Percentiles rank a stretch among this genome's conserved stretches.
These are phyloP conservation scores for Sporothrix mexicana DNA, from an alignment of 2,329 filamentous ascomycete species.

Conservation along the genomic window DNA sequence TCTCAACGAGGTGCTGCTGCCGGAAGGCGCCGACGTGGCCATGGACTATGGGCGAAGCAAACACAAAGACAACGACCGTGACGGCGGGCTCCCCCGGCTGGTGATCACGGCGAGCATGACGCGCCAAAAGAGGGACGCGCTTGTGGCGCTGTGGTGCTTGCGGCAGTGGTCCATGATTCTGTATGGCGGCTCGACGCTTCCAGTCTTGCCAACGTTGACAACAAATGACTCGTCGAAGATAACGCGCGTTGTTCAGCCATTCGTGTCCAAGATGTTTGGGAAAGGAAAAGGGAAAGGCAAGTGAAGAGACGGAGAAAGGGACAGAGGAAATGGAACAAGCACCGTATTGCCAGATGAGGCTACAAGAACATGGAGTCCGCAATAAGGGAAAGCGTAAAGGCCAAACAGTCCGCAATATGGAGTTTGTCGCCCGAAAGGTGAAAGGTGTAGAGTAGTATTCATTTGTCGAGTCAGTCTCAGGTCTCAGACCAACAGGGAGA, in stretches of 20 bases:
- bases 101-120: neutral
- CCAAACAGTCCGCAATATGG: neutral
- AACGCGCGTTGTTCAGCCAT: no score
- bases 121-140: neutral
- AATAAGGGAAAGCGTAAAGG: neutral
- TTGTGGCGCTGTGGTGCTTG: neutral
- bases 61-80: no score
- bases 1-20: neutral
- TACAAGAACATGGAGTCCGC: neutral
- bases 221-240: no score
- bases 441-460: neutral
- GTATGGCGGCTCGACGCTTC: neutral
- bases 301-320: no score
- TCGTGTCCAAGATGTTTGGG: no score
- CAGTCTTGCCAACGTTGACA: no score
- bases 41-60: neutral
- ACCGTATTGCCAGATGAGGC: no score
- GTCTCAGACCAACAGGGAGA: neutral
- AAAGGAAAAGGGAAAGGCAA: no score
- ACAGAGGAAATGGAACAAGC: neutral
- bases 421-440: neutral
- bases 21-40: neutral
- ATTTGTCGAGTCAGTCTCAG: slow-evolving; percentile 6
- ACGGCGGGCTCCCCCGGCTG: no score
- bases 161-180: neutral